Conservation (phyloP, 805 yeast species). For the Starmerella etchellsii region DNA sequence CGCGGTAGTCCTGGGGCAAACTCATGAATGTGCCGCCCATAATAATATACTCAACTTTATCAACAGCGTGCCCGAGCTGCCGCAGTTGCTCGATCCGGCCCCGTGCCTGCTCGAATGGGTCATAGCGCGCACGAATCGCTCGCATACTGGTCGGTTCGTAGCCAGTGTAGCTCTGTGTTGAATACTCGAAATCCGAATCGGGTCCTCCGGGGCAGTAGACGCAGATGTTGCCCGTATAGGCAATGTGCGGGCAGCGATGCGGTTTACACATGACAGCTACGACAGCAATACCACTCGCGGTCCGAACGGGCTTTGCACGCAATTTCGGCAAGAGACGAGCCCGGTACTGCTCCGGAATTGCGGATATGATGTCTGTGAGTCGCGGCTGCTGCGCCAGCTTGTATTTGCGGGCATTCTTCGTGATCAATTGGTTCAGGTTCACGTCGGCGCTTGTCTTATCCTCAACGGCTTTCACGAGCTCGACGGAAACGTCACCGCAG, state of each 20-base stretch:
- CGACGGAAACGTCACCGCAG: constrained; percentile 82
- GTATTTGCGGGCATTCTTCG: constrained; percentile 75
- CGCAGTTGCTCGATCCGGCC: constrained; percentile 94
- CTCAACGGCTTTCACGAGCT: constrained; percentile 64
- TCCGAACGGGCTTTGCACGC: constrained; percentile 97
- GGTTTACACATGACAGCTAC: constrained; percentile 99
- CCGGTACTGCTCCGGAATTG: constrained; percentile 92
- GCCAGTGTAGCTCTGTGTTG: constrained; percentile 96
- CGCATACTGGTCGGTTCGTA: constrained; percentile 99
- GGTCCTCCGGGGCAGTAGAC: constrained; percentile 99
- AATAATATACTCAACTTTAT: constrained; percentile 91
- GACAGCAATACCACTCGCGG: constrained; percentile 97
- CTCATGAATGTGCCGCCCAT: constrained; percentile 99
- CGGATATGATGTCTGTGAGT: constrained; percentile 82
- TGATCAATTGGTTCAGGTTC: constrained; percentile 81
- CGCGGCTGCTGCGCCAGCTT: constrained; percentile 86
- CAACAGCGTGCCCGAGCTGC: constrained; percentile 90
- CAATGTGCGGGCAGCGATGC: constrained; percentile 97
- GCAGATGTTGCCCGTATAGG: constrained; percentile 96
- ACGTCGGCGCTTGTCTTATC: constrained; percentile 49
- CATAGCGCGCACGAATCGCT: constrained; percentile 96
- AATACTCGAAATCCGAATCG: constrained; percentile 93
- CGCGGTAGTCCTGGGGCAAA: constrained; percentile 77
- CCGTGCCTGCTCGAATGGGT: constrained; percentile 96
- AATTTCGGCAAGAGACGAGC: constrained; percentile 82